A percentile compares a stretch with the other conserved stretches of the same genome.
Evolutionary conservation across 345 rosid genomes (phyloP).

Genomic region (Euphorbia lathyris): DNA sequence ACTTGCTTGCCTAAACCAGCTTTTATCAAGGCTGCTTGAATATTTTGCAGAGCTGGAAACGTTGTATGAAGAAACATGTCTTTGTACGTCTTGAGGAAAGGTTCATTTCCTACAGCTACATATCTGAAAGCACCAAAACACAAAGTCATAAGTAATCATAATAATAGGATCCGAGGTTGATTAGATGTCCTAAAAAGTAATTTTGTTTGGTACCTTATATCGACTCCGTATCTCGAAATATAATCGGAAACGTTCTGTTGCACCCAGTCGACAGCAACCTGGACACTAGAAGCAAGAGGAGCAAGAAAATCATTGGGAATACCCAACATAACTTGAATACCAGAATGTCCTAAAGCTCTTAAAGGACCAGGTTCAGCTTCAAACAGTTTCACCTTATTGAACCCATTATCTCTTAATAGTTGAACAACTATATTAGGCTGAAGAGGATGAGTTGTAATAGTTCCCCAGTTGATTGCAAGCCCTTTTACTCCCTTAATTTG

Average conservation of each 20-base stretch:
- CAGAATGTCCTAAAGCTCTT: slow-evolving; percentile 77
- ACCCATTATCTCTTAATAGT: slow-evolving; percentile 75
- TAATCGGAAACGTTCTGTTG: slow-evolving; percentile 63
- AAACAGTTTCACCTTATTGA: slow-evolving; percentile 78
- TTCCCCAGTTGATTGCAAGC: slow-evolving; percentile 78
- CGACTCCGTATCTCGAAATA: slow-evolving; percentile 54
- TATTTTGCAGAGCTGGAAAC: slow-evolving; percentile 70
- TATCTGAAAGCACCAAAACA: slow-evolving; percentile 42
- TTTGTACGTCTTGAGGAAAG: slow-evolving; percentile 76
- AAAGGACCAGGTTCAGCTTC: slow-evolving; percentile 85
- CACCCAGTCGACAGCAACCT: slow-evolving; percentile 64
- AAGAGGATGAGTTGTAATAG: slow-evolving; percentile 63
- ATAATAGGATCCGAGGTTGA: neutral
- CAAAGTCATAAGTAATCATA: neutral
- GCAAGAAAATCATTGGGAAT: slow-evolving; percentile 78
- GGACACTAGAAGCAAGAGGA: slow-evolving; percentile 52
- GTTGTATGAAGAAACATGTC: slow-evolving; percentile 62
- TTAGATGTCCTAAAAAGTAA: neutral
- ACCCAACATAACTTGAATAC: slow-evolving; percentile 90
- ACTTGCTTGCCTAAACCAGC: slow-evolving; percentile 75
- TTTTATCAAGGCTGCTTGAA: slow-evolving; percentile 74
- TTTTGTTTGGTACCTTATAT: slow-evolving; percentile 48
- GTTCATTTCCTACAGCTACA: slow-evolving; percentile 95
- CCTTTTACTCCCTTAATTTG: slow-evolving; percentile 36
- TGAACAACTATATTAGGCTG: slow-evolving; percentile 57